A percentile compares a stretch with the other conserved stretches of the same genome.
Conservation (phyloP, 768 basidiomycete genomes). For the Crassisporium funariophilum region DNA sequence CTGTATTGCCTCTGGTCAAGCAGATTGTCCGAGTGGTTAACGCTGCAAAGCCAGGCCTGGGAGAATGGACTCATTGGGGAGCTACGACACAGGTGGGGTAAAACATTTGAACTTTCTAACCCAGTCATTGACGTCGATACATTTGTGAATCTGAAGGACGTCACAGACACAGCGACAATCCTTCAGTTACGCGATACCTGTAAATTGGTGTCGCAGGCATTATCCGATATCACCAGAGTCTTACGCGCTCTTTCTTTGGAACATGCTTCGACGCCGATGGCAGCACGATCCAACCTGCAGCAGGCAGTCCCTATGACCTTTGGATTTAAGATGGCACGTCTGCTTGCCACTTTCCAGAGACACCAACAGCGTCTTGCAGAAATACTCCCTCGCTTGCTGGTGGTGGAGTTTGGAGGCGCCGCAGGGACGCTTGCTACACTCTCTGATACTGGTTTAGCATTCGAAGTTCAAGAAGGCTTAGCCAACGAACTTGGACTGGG, state of each 20-base stretch:
- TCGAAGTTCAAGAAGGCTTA: slow-evolving; percentile 31
- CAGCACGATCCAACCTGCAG: slow-evolving; percentile 48
- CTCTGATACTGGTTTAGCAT: slow-evolving; percentile 38
- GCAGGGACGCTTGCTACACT: slow-evolving; percentile 49
- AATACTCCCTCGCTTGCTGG: slow-evolving; percentile 38
- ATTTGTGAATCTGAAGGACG: slow-evolving; percentile 35
- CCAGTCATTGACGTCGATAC: neutral
- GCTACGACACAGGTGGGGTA: slow-evolving; percentile 47
- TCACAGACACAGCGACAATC: slow-evolving; percentile 49
- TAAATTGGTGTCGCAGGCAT: slow-evolving; percentile 24
- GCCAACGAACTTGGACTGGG: slow-evolving; percentile 29
- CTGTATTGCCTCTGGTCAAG: slow-evolving; percentile 45
- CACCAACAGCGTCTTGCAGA: slow-evolving; percentile 39
- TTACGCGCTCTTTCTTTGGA: slow-evolving; percentile 30
- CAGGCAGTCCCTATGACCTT: slow-evolving; percentile 51
- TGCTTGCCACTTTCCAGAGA: slow-evolving; percentile 44
- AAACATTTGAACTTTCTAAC: slow-evolving; percentile 3
- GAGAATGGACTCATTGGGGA: slow-evolving; percentile 52
- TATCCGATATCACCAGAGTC: slow-evolving; percentile 29
- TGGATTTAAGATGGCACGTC: slow-evolving; percentile 48
- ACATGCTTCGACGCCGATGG: slow-evolving; percentile 44
- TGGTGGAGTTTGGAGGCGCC: slow-evolving; percentile 48
- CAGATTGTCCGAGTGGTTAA: slow-evolving; percentile 44
- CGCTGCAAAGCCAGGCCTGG: slow-evolving; percentile 30
- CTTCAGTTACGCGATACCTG: slow-evolving; percentile 45